Evolutionary conservation across 306 rosid species (phyloP).

Genomic region (Elaeagnus macrophylla): DNA sequence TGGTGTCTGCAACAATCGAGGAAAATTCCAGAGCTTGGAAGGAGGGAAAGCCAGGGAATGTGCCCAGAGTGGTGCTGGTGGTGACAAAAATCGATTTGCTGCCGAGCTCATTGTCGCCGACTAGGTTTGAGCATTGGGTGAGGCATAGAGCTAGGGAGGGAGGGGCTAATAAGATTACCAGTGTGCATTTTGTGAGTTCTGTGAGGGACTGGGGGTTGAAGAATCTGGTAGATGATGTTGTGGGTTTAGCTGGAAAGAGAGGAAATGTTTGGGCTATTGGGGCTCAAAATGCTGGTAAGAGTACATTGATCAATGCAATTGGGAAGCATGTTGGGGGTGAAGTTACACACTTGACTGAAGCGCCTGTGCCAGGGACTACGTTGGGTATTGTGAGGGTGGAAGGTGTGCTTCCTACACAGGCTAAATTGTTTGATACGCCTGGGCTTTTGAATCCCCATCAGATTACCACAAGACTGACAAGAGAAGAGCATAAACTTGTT

Average conservation of each 20-base stretch:
- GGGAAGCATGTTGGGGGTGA: constrained; percentile 59
- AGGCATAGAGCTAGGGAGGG: constrained; percentile 89
- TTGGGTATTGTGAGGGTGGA: constrained; percentile 90
- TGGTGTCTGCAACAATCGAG: constrained; percentile 65
- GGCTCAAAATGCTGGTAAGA: constrained; percentile 95
- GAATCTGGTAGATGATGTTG: constrained; percentile 61
- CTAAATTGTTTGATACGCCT: constrained; percentile 85
- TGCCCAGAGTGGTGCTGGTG: constrained; percentile 81
- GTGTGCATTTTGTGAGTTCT: constrained; percentile 87
- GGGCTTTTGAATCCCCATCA: constrained; percentile 90
- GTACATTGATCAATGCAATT: constrained; percentile 69
- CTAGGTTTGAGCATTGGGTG: constrained; percentile 74
- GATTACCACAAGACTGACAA: constrained; percentile 65
- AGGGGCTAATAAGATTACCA: constrained; percentile 64
- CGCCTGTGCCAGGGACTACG: constrained; percentile 92
- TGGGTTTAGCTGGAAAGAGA: constrained; percentile 61
- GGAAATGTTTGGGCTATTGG: constrained; percentile 94
- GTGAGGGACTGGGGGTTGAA: constrained; percentile 79
- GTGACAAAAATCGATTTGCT: constrained; percentile 69
- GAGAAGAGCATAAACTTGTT: constrained; percentile 87
- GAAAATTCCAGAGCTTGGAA: constrained; percentile 63
- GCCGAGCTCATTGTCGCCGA: constrained; percentile 72
- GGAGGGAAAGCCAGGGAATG: constrained; percentile 74
- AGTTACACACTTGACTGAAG: constrained; percentile 71
- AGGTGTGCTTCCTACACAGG: constrained; percentile 73